Percentiles rank a stretch among this genome's conserved stretches.
phyloP scores from a whole-genome alignment of 129 eudicot species.

The Tagetes patula region DNA sequence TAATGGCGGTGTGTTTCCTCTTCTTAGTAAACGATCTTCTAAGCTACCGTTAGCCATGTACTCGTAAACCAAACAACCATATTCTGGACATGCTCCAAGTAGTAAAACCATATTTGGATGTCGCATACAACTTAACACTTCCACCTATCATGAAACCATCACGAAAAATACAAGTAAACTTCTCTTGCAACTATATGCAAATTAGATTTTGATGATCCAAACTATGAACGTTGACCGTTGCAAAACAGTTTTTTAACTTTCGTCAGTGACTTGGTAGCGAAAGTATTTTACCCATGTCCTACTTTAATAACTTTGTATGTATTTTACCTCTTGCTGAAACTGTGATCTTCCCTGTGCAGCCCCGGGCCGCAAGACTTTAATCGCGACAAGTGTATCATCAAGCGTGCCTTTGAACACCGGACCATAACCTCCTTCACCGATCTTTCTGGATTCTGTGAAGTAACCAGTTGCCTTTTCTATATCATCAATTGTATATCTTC shows the following conservation, averaged over 20 bases:
- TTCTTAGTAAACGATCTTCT: constrained; percentile 57
- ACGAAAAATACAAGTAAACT: not conserved
- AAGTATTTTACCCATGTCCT: too few species aligned
- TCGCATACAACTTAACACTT: constrained; percentile 66
- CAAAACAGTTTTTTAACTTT: too few species aligned
- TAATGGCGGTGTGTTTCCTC: constrained; percentile 46
- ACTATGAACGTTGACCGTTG: too few species aligned
- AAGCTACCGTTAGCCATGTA: constrained; percentile 68
- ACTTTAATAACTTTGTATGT: not conserved
- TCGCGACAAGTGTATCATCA: constrained; percentile 51
- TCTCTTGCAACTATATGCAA: too few species aligned
- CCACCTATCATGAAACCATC: constrained; percentile 41
- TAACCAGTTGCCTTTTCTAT: constrained; percentile 53
- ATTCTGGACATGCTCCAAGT: constrained; percentile 67
- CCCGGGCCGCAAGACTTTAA: constrained; percentile 64
- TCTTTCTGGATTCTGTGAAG: constrained; percentile 44
- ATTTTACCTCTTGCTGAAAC: constrained; percentile 58
- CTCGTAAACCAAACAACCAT: constrained; percentile 61
- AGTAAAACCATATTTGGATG: constrained; percentile 78
- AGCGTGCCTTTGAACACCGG: constrained; percentile 55
- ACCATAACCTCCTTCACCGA: constrained; percentile 75
- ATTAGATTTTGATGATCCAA: too few species aligned
- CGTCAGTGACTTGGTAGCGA: too few species aligned
- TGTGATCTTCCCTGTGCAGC: constrained; percentile 70
- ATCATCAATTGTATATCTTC: constrained; percentile 57